A percentile compares a stretch with the other conserved stretches of the same genome.
Evolutionary conservation across 1,284 basidiomycete species (phyloP).

Genomic region (Trametes versicolor): DNA sequence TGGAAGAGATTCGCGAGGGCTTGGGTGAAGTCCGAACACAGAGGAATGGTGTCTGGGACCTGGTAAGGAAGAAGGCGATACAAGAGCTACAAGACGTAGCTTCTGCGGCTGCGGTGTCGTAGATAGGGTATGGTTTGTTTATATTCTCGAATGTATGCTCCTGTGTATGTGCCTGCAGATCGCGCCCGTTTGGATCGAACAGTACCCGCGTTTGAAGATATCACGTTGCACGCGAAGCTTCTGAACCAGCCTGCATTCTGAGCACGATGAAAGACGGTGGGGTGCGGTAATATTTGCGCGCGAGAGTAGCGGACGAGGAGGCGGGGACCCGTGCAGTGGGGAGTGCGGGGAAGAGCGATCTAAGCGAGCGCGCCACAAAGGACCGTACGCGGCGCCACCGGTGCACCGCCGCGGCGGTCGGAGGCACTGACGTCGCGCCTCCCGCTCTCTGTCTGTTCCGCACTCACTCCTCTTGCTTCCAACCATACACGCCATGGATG

Average conservation of each 20-base stretch:
- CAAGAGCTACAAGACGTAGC: conserved; percentile 76
- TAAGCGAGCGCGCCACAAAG: conserved; percentile 20
- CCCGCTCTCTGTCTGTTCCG: neutral
- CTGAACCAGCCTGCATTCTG: neutral
- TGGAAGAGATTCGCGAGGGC: conserved; percentile 81
- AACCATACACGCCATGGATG: conserved; percentile 50
- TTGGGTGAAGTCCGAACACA: conserved; percentile 76
- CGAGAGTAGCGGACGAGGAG: neutral
- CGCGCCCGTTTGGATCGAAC: conserved; percentile 8
- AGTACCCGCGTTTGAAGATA: conserved; percentile 15
- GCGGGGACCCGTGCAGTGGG: neutral
- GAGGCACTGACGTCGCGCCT: conserved; percentile 18
- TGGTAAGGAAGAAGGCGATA: conserved; percentile 75
- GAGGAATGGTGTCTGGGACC: conserved; percentile 75
- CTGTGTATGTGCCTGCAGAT: conserved; percentile 10
- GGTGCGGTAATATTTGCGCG: neutral
- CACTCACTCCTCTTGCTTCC: conserved; percentile 14
- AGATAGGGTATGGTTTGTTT: conserved; percentile 17
- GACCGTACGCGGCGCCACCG: conserved; percentile 14
- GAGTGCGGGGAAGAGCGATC: conserved; percentile 5
- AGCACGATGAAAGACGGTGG: neutral
- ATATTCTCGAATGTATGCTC: neutral
- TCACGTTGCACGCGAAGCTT: neutral
- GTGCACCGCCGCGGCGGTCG: conserved; percentile 22
- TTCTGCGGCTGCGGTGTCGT: conserved; percentile 47